Evolutionary conservation across 1,284 basidiomycete species (phyloP), one percentile per base, ranked within the genome.

Genomic region (Crepidotus sp.): DNA sequence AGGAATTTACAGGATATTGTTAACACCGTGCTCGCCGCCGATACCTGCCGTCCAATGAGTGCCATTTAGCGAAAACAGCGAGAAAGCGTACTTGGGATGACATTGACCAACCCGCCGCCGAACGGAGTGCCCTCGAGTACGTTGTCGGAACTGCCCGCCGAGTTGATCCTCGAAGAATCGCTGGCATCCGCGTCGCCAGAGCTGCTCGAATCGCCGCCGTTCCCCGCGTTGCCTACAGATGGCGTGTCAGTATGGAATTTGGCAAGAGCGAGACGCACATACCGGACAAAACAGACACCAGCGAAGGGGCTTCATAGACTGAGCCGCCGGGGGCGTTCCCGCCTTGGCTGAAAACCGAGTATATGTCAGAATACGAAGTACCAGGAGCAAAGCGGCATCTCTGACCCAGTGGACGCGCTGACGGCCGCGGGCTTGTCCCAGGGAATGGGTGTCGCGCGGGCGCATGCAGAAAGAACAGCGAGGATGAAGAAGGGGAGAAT

Each of bases 291-390:
- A 24, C 8, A 21, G 13, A 18, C 8, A 43, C 1, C 7, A 37
- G 13, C 5, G 22, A 36, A 35, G 10, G 33, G 17, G 9, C 31
- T n/a, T n/a, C 18, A 5, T 50, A 42, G 27, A 62, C 59, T 14
- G 54, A 50, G 3, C 66, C 67, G n/a, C 67, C 67, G 8, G 56
- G 29, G 8, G 65, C 59, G 8, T 54, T 40, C 4, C 66, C 66
- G 15, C 61, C 66, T 1, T 41, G 35, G 26, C 64, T 63, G 29
- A 27, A 19, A 14, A 19, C 8, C 2, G 14, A 9, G 14, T 1
- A 33, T 5, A 2, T 24, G 25, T 35, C n/a, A 36, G 35, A 25
- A 43, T 36, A 4, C 15, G 22, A 9, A 4, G 29, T 4, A 11
- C 9, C 13, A 5, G 14, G 22, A 25, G 36, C 11, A 17, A 3